Base-by-base conservation (phyloP, 148 eudicot genomes). In the Arbutus unedo region DNA sequence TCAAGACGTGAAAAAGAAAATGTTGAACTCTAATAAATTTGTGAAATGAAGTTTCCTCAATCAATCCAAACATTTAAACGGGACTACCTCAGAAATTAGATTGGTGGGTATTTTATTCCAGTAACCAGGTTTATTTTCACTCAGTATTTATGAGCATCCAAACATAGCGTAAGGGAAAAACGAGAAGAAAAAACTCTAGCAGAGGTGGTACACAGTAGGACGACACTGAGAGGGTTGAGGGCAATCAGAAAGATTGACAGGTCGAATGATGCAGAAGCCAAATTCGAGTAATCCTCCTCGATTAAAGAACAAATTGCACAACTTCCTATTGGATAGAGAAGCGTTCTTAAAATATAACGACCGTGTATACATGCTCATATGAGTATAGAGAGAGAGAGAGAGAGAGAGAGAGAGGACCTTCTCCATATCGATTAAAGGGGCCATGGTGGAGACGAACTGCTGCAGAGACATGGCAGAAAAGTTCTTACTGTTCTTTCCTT, bases 341-440 rank as follows among this genome's bases (percentile, higher is more conserved):
- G 43, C 10, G 70, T 64, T 64, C 38, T 10, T 31, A 10, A 10
- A 64, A 62, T 8, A 23, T 18, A 59, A 43, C 68, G 56, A 0
- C 41, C 21, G 15, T 1, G 11, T 14, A 74, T 4, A 76, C 18
- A 15, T 14, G 71, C 5, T 8, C 45, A 14, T 16, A 72, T 2
- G 38, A 4, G 67, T 8, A 66, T 8, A 38, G 8, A 79, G 9
- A 80, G 21, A 49, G 41, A 48, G 25, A 11, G 4, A 45, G 57
- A 60, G 8, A 38, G 8, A 77, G 16, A 83, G 11, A 51, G 45
- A 56, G 41, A 7, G 8, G 48, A 94, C 98, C 93, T 96, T 96
- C 87, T 96, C 98, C 88, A 96, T 71, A 84, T 94, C 98, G 87
- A 96, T 86, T 57, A 96, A 87, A 85, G 98, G 97, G 55, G 89